Percentiles rank a stretch among this genome's conserved stretches.
These are phyloP conservation scores for Stemphylium lycopersici DNA, from an alignment of 2,329 filamentous ascomycete genomes.

Conservation along the genomic window DNA sequence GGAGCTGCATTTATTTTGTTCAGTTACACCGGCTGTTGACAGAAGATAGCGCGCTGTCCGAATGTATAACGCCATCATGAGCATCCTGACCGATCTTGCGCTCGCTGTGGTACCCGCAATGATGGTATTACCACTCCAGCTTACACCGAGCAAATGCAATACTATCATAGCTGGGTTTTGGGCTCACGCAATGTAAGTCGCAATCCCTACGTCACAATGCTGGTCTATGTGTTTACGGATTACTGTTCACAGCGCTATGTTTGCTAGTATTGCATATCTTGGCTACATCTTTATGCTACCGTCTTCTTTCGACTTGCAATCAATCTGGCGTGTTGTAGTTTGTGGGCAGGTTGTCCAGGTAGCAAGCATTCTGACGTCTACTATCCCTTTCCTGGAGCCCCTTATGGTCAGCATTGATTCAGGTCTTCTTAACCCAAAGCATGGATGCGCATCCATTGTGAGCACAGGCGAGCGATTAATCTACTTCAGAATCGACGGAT, in stretches of 20 bases:
- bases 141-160: background rate
- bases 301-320: background rate
- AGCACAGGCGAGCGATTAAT: no score
- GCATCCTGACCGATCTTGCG: constrained; percentile 6
- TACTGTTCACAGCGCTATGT: background rate
- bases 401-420: constrained; percentile 17
- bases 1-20: no score
- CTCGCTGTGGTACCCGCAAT: constrained; percentile 2
- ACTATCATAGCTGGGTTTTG: constrained; percentile 1
- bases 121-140: constrained; percentile 1
- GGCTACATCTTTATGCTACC: background rate
- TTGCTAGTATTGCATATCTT: background rate
- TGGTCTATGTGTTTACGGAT: background rate
- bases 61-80: constrained; percentile 8
- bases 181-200: background rate
- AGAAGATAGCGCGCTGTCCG: background rate
- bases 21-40: background rate
- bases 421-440: constrained; percentile 1
- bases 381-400: constrained; percentile 12
- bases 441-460: background rate
- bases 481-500: no score
- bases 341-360: constrained; percentile 11
- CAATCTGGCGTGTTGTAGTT: constrained; percentile 10
- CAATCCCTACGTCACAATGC: no score
- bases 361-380: constrained; percentile 8